A percentile compares a stretch with the other conserved stretches of the same genome.
These are phyloP conservation scores for Apiospora kogelbergensis DNA, from an alignment of 2,329 filamentous ascomycete species.

Conservation along the genomic window DNA sequence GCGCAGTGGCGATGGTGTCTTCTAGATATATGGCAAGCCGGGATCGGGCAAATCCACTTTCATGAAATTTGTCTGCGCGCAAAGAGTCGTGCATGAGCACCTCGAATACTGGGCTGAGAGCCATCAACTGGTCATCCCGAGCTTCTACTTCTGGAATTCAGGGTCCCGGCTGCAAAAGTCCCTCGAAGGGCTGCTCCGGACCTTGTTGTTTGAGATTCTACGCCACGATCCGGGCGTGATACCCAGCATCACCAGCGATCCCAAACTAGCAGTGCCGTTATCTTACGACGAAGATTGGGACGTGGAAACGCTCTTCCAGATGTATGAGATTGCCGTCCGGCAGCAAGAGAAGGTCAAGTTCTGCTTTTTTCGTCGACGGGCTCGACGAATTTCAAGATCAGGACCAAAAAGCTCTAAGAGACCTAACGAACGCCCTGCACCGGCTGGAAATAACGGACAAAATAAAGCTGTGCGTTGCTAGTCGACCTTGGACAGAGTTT, in stretches of 20 bases:
- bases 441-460: not conserved
- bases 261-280: not conserved
- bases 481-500: not conserved
- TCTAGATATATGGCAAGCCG: slow-evolving; percentile 13
- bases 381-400: not conserved
- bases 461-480: not conserved
- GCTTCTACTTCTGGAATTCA: slow-evolving; percentile 15
- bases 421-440: not conserved
- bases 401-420: not conserved
- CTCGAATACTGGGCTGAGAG: slow-evolving; percentile 10
- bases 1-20: not conserved
- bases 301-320: not conserved
- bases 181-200: slow-evolving; percentile 10
- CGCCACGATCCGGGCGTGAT: not conserved
- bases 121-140: not conserved
- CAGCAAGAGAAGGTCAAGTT: not conserved
- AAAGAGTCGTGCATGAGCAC: not conserved
- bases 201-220: slow-evolving; percentile 8
- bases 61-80: slow-evolving; percentile 14
- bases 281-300: not conserved
- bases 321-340: not conserved
- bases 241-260: not conserved
- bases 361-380: not conserved
- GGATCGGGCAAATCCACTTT: slow-evolving; percentile 13
- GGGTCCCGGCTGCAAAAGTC: slow-evolving; percentile 13